Evolutionary conservation across 768 basidiomycete genomes (phyloP), one percentile per base, ranked within the genome.

Genomic region (Pholiota conissans): DNA sequence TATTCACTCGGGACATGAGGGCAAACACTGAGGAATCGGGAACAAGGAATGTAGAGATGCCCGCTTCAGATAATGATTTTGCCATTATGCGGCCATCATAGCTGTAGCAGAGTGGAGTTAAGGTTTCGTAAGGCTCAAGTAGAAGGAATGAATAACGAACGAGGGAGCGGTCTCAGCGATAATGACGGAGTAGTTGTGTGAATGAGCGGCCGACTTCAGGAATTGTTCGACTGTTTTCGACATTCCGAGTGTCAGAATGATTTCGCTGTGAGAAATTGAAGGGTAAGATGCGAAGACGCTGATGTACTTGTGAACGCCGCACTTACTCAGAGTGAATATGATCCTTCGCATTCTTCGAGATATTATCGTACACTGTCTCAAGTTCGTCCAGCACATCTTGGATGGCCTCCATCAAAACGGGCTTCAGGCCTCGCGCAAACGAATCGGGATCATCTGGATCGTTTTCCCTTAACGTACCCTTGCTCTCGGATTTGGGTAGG

Each of bases 281-380:
- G 13, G 32, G 20, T 51, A 10, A 48, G 46, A 32, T 28, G 37
- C 11, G 2, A 48, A 13, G 22, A 39, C 40, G 2, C 52, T 5
- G 13, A 49, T 54, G 45, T 1, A 76, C 16, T 16, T 24, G n/a
- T n/a, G 30, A 13, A 7, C 32, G 3, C 47, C 3, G 35, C 34
- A 13, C 92, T 69, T 68, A 98, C 96, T 97, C 95, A n/a, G 95
- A 93, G 71, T 98, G 96, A 58, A 99, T 91, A 69, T 98, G 95
- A 70, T 97, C 95, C 72, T 86, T 90, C 2, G 95, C 93, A 64
- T 91, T 92, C 76, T 92, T 96, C 8, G 92, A 91, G 18, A 98
- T 89, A 65, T 90, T 95, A 63, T 97, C 92, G 64, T 98, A 93
- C 1, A 96, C 95, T 2, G 92, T 95, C 70, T 97, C 95, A 34